These are phyloP conservation scores for Yamadazyma sp. DNA, from an alignment of 1,139 yeast genomes.

Conservation along the genomic window DNA sequence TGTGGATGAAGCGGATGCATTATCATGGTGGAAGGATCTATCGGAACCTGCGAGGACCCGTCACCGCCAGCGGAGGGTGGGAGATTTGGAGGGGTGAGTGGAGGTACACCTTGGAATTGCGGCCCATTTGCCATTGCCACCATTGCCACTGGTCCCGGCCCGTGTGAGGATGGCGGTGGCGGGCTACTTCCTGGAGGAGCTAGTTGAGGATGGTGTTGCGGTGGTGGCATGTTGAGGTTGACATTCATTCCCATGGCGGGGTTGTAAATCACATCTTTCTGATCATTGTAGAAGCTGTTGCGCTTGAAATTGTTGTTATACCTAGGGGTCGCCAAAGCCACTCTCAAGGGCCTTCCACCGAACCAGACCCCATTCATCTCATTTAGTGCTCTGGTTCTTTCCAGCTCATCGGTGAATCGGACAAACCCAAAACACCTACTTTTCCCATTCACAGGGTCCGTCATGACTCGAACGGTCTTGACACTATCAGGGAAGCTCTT, in stretches of 20 bases:
- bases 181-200: constrained; percentile 5
- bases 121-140: background rate
- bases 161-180: constrained; percentile 8
- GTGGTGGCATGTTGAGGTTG: constrained; percentile 1
- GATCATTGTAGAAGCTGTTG: constrained; percentile 6
- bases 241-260: constrained; percentile 5
- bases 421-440: constrained; percentile 79
- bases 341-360: constrained; percentile 73
- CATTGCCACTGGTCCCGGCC: constrained; percentile 3
- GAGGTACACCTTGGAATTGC: background rate
- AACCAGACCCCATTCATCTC: constrained; percentile 78
- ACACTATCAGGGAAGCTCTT: constrained; percentile 60
- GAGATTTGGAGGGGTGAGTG: background rate
- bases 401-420: constrained; percentile 61
- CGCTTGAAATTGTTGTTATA: constrained; percentile 17
- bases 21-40: background rate
- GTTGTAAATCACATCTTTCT: constrained; percentile 17
- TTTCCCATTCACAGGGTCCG: constrained; percentile 72
- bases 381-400: constrained; percentile 60
- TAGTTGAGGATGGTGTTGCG: constrained; percentile 4
- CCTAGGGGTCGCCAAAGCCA: constrained; percentile 67
- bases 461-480: constrained; percentile 68
- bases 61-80: constrained; percentile 2
- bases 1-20: background rate
- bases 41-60: background rate